Conservation (phyloP, 2,329 filamentous ascomycete genomes). For the Nigrograna mackinnonii region DNA sequence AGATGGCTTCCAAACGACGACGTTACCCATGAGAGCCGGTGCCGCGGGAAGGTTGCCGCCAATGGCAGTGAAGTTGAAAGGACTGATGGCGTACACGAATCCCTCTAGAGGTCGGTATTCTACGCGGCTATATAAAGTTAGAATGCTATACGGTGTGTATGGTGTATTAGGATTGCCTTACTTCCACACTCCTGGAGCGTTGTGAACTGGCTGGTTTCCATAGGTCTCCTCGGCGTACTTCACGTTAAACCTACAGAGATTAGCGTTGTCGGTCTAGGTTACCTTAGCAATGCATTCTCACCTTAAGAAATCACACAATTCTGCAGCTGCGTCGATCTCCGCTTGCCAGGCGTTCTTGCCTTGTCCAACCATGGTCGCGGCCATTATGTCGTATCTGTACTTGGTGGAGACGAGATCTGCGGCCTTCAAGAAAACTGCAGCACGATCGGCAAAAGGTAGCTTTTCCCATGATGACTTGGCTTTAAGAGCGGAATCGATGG, state of each 20-base stretch:
- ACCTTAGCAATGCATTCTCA: slow-evolving; percentile 20
- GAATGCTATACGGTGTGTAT: too few species aligned
- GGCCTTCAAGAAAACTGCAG: slow-evolving; percentile 93
- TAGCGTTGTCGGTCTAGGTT: background rate
- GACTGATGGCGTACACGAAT: slow-evolving; percentile 91
- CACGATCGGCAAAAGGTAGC: slow-evolving; percentile 86
- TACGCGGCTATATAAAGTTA: slow-evolving; percentile 59
- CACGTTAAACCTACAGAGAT: slow-evolving; percentile 72
- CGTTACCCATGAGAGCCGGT: slow-evolving; percentile 89
- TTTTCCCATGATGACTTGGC: slow-evolving; percentile 86
- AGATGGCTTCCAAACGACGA: slow-evolving; percentile 96
- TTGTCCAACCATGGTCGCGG: slow-evolving; percentile 92
- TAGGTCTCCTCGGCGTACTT: slow-evolving; percentile 93
- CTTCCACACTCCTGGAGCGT: slow-evolving; percentile 88
- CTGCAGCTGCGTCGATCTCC: slow-evolving; percentile 95
- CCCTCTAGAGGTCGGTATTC: slow-evolving; percentile 91
- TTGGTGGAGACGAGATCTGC: slow-evolving; percentile 88
- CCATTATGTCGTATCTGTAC: slow-evolving; percentile 97
- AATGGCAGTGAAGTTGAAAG: slow-evolving; percentile 98
- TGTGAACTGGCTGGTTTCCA: slow-evolving; percentile 80
- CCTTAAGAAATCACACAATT: slow-evolving; percentile 88
- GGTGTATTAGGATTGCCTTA: too few species aligned
- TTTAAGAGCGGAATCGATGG: slow-evolving; percentile 83
- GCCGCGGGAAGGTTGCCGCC: slow-evolving; percentile 83
- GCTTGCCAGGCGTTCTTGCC: slow-evolving; percentile 99